These are phyloP conservation scores for Fusarium oxysporum DNA, from an alignment of 2,329 filamentous ascomycete species.

Conservation along the genomic window DNA sequence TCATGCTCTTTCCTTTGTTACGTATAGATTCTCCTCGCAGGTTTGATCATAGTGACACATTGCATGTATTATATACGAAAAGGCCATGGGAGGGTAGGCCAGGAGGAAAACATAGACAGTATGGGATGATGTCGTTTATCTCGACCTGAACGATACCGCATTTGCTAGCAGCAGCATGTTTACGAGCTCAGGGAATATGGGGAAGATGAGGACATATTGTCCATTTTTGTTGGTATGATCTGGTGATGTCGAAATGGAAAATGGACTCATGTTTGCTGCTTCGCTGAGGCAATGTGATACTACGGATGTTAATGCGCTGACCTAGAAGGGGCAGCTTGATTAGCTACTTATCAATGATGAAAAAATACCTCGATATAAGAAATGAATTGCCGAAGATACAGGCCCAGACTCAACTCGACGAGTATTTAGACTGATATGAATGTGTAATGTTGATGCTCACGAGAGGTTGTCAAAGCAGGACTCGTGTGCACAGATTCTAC, in stretches of 20 bases:
- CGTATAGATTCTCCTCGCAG: conserved; percentile 27
- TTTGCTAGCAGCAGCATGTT: conserved; percentile 19
- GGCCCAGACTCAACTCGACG: not conserved
- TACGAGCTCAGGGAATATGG: conserved; percentile 4
- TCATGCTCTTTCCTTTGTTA: conserved; percentile 33
- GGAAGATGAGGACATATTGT: conserved; percentile 4
- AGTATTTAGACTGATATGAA: not conserved
- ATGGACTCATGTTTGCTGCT: conserved; percentile 13
- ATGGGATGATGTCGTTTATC: conserved; percentile 19
- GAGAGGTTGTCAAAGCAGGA: not conserved
- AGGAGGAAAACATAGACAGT: conserved; percentile 27
- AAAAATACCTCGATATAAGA: not conserved
- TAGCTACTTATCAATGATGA: conserved; percentile 18
- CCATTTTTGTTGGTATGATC: conserved; percentile 18
- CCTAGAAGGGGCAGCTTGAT: conserved; percentile 9
- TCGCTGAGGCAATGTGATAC: conserved; percentile 12
- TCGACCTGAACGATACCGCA: conserved; percentile 37
- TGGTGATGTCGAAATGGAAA: conserved; percentile 8
- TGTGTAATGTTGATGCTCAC: not conserved
- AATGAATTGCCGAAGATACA: not conserved
- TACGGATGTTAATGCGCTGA: conserved; percentile 6
- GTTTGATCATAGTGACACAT: conserved; percentile 26
- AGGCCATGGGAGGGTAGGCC: conserved; percentile 3
- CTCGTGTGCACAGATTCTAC: not conserved
- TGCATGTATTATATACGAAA: conserved; percentile 42